phyloP scores from a whole-genome alignment of 2,329 filamentous ascomycete species.

The Alternaria sp. region DNA sequence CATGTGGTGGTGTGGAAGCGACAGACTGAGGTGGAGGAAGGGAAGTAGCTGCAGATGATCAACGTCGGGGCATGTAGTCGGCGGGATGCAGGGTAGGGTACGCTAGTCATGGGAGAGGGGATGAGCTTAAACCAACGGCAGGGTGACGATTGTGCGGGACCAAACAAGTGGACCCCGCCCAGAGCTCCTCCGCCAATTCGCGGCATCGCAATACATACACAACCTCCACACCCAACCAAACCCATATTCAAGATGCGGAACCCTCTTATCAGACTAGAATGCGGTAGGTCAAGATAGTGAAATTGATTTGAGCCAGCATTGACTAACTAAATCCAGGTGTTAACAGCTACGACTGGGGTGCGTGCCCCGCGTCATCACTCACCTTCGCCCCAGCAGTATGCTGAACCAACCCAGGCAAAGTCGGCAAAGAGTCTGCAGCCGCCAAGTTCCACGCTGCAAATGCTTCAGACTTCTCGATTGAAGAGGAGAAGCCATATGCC shows the following conservation, averaged over 20 bases:
- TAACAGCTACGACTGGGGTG: slow-evolving; percentile 98
- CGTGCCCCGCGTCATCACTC: slow-evolving; percentile 38
- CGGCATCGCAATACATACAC: slow-evolving; percentile 11
- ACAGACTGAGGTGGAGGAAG: slow-evolving; percentile 1
- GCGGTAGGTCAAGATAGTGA: slow-evolving; percentile 56
- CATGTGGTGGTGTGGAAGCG: slow-evolving; percentile 13
- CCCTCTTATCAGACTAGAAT: slow-evolving; percentile 83
- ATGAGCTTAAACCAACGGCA: slow-evolving; percentile 30
- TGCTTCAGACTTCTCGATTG: slow-evolving; percentile 75
- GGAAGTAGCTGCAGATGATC: slow-evolving; percentile 4
- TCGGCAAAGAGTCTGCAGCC: slow-evolving; percentile 83
- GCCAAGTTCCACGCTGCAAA: slow-evolving; percentile 90
- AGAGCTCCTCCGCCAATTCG: slow-evolving; percentile 12
- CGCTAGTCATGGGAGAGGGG: slow-evolving; percentile 30
- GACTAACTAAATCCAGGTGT: slow-evolving; percentile 67
- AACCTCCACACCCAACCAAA: slow-evolving; percentile 3
- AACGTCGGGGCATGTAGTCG: slow-evolving; percentile 8
- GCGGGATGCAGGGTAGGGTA: slow-evolving; percentile 21
- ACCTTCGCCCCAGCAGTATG: slow-evolving; percentile 20
- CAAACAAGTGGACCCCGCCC: slow-evolving; percentile 16
- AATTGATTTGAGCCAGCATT: slow-evolving; percentile 10
- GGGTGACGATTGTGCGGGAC: slow-evolving; percentile 25
- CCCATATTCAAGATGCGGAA: slow-evolving; percentile 55
- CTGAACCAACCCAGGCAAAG: slow-evolving; percentile 68
- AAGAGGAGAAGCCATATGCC: slow-evolving; percentile 90